Evolutionary conservation across 495 filamentous ascomycete species (phyloP).

Genomic region (Recurvomyces mirabilis): DNA sequence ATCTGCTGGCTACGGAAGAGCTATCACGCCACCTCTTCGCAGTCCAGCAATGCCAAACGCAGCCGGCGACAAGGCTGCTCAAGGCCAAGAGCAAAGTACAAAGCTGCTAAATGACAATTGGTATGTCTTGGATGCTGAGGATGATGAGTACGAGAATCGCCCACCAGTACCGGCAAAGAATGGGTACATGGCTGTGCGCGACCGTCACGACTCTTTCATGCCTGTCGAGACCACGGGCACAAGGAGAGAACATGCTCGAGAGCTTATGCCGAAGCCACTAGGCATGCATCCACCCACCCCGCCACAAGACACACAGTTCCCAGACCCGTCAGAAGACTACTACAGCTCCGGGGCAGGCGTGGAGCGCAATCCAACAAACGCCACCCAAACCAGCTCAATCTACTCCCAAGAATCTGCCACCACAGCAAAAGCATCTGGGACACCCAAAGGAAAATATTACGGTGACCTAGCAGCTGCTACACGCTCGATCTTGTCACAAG

Average conservation of each 20-base stretch:
- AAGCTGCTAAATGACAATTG: constrained; percentile 23
- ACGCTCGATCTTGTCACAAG: too few relatives aligned
- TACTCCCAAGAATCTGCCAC: constrained; percentile 7
- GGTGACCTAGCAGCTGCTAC: constrained; percentile 32
- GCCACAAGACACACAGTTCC: neutral
- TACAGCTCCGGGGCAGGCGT: constrained; percentile 9
- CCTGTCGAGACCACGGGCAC: too few relatives aligned
- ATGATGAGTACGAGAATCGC: neutral
- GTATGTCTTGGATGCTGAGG: constrained; percentile 19
- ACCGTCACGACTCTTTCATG: constrained; percentile 14
- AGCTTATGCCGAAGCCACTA: constrained; percentile 12
- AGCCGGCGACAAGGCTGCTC: neutral
- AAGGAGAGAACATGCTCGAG: too few relatives aligned
- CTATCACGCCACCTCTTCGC: too few relatives aligned
- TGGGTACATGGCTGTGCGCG: constrained; percentile 1
- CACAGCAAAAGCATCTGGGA: constrained; percentile 14
- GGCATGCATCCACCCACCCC: constrained; percentile 24
- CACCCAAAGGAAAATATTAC: constrained; percentile 32
- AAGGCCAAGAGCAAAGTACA: constrained; percentile 9
- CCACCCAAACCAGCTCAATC: neutral
- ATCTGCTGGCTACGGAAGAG: too few relatives aligned
- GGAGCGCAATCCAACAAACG: constrained; percentile 11
- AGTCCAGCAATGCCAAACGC: constrained; percentile 13
- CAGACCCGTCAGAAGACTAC: constrained; percentile 3
- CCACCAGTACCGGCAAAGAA: neutral